Base-by-base conservation (phyloP, 345 rosid genomes). In the Salix dunnii region DNA sequence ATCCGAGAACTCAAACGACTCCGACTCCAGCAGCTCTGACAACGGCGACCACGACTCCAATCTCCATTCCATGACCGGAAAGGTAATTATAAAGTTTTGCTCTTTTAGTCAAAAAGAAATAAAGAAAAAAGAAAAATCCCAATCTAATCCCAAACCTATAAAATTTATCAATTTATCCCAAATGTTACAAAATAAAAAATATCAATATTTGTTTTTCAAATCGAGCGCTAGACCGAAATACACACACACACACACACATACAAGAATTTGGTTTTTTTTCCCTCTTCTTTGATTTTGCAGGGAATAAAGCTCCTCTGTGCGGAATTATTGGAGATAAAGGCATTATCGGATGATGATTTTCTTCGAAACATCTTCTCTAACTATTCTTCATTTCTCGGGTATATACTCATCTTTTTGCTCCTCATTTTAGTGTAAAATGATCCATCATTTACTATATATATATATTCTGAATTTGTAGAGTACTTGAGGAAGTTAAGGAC, bases 311-410 rank as follows among this genome's bases (percentile, higher is more conserved):
- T 84, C 75, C 88, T 89, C 40, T 85, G 88, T 68, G 85, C 84
- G 33, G 95, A 91, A 78, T 78, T 89, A 23, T 65, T 88, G 18
- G 92, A 89, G 84, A 79, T 86, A 23, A 88, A 89, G 87, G 89
- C 55, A 40, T 85, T 82, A 48, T 91, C 92, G 0, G 89, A 87
- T 70, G 90, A 85, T 81, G 92, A 89, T 74, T 89, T 91, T 75
- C 85, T 82, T 70, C 65, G 70, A 72, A 88, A 79, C 51, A 78
- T 88, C 46, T 81, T 82, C 53, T 64, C 83, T 53, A 85, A 86
- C 72, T 88, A 83, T 79, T 76, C 85, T 1, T 75, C 86, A 46
- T 89, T 91, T 73, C 60, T 87, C 42, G 88, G 91, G 95, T 88
- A 84, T 48, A 10, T 49, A 33, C 76, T 43, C 27, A 4, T 53